Evolutionary conservation across 2,329 filamentous ascomycete species (phyloP), one percentile per base, ranked within the genome.

Genomic region (Colletotrichum camelliae): DNA sequence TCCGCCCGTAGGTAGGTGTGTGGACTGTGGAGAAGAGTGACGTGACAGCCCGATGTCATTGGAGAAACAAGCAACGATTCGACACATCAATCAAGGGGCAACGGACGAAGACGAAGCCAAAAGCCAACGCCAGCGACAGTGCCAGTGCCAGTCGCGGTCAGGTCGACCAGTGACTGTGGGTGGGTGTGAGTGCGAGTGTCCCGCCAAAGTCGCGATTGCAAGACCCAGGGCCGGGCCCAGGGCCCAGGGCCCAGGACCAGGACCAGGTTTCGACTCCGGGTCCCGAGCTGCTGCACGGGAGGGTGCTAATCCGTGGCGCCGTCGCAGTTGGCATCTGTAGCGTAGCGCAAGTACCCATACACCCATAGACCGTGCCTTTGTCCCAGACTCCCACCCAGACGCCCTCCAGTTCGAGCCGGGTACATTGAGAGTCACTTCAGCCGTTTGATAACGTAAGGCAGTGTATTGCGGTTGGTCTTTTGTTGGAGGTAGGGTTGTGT

Each of bases 1-100:
- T 68, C 70, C 57, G 70, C 65, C 70, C 64, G 65, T 39, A 69
- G 18, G 13, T 73, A 48, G 18, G 27, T 73, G 48, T 62, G 55
- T 67, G 72, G 62, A 62, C 69, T 62, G 62, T 67, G 72, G 69
- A 62, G 72, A 73, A 73, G 29, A 37, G 60, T 74, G 72, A 72
- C 61, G 61, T 74, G 67, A 72, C 52, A 66, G 48, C 37, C 52
- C 68, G 37, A 74, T 66, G 61, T 48, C 35, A 67, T 55, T 71
- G 67, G 60, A 74, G 52, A 74, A 72, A 61, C 37, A 72, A 69
- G 70, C 65, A 73, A 55, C 31, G 31, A 15, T 18, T 69, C 57
- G 57, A 73, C 65, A 33, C 24, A 31, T 73, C 24, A 24, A 39
- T 55, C 67, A 67, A 61, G 60, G 61, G 61, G 67, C 24, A 39